phyloP scores from a whole-genome alignment of 495 filamentous ascomycete genomes.

The Beverwykella pulmonaria region DNA sequence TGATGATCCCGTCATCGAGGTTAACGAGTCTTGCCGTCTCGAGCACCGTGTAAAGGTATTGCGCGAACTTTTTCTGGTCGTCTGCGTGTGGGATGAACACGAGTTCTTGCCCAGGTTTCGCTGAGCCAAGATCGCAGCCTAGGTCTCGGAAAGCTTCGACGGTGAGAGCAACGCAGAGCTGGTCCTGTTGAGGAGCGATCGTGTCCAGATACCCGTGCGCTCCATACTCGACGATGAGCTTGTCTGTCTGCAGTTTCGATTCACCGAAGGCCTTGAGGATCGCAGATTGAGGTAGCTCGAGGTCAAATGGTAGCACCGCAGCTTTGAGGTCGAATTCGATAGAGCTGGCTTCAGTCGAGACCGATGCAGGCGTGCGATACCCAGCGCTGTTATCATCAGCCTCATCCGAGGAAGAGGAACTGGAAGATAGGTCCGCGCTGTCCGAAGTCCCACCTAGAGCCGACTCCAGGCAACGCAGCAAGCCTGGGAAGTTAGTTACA shows the following conservation, averaged over 20 bases:
- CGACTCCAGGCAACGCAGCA: background rate
- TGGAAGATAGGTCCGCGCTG: background rate
- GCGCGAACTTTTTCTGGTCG: slow-evolving; percentile 9
- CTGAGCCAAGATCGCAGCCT: slow-evolving; percentile 6
- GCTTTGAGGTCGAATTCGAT: background rate
- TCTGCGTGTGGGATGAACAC: background rate
- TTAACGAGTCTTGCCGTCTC: slow-evolving; percentile 6
- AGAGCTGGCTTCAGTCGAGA: background rate
- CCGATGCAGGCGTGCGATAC: background rate
- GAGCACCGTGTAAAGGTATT: slow-evolving; percentile 11
- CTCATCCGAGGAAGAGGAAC: background rate
- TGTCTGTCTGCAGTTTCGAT: background rate
- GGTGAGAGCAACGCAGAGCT: slow-evolving; percentile 4
- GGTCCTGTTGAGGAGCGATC: background rate
- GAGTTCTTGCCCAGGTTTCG: background rate
- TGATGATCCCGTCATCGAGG: background rate
- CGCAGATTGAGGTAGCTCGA: background rate
- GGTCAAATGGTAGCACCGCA: background rate
- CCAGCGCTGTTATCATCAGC: background rate
- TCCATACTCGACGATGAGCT: background rate
- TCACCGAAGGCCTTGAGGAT: slow-evolving; percentile 3
- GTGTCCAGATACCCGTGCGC: background rate
- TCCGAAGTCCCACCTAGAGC: background rate
- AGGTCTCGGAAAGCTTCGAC: slow-evolving; percentile 22
- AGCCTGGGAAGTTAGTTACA: background rate